These are phyloP conservation scores for Potentilla sterilis DNA, from an alignment of 306 rosid species.

Conservation along the genomic window DNA sequence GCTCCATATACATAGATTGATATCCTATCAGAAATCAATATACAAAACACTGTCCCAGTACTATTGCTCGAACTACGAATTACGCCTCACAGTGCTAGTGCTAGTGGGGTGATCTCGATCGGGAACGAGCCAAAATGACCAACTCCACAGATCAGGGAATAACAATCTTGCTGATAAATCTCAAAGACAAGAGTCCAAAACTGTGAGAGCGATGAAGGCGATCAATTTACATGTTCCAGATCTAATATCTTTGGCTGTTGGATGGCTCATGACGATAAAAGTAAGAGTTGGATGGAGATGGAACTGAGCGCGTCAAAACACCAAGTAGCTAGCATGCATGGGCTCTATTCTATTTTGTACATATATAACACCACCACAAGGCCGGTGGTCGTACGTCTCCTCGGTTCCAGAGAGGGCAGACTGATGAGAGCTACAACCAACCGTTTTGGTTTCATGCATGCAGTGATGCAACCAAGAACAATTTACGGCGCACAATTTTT, in stretches of 20 bases:
- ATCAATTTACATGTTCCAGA: neutral
- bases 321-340: neutral
- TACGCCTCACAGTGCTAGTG: neutral
- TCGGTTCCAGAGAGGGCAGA: neutral
- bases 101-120: neutral
- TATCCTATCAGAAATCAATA: neutral
- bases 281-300: neutral
- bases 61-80: neutral
- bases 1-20: neutral
- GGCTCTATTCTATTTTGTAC: neutral
- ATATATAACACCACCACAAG: too few species aligned
- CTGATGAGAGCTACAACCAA: neutral
- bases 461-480: too few species aligned
- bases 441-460: neutral
- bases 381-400: neutral
- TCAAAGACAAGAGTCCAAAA: neutral
- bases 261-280: neutral
- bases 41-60: neutral
- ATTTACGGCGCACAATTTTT: too few species aligned
- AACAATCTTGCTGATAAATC: slow-evolving; percentile 6
- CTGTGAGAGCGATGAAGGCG: neutral
- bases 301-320: neutral
- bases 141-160: slow-evolving; percentile 11
- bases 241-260: neutral
- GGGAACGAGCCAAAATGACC: neutral